Evolutionary conservation across 2,329 filamentous ascomycete species (phyloP).

Genomic region (Phyllosticta citriasiana): DNA sequence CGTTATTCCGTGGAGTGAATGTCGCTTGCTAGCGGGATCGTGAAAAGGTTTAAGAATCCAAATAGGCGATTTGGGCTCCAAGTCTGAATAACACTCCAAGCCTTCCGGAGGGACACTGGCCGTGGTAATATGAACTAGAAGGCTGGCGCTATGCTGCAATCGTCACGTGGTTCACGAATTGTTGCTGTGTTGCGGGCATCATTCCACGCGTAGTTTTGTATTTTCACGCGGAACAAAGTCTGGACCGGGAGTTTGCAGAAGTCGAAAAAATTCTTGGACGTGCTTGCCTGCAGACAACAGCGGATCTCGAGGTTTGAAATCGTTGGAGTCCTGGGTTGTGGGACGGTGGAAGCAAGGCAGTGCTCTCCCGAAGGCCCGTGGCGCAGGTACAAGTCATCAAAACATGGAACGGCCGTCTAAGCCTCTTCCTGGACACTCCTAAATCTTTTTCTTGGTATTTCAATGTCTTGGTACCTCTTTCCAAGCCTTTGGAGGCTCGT

Average conservation of each 20-base stretch:
- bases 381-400: not conserved
- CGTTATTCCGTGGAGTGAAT: not conserved
- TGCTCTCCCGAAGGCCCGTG: not conserved
- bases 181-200: not conserved
- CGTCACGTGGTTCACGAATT: not conserved
- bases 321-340: not conserved
- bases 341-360: not conserved
- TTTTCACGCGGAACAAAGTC: not conserved
- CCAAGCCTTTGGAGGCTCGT: not conserved
- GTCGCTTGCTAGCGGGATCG: not conserved
- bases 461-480: not conserved
- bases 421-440: not conserved
- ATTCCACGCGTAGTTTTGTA: not conserved
- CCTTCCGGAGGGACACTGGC: not conserved
- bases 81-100: not conserved
- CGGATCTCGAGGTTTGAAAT: not conserved
- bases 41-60: not conserved
- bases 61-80: not conserved
- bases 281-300: not conserved
- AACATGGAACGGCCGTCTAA: not conserved
- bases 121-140: not conserved
- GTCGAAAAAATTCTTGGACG: not conserved
- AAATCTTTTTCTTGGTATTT: not conserved
- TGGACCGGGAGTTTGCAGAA: not conserved
- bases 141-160: not conserved